Evolutionary conservation across 2,329 filamentous ascomycete species (phyloP).

Genomic region (Hymenoscyphus repandus): DNA sequence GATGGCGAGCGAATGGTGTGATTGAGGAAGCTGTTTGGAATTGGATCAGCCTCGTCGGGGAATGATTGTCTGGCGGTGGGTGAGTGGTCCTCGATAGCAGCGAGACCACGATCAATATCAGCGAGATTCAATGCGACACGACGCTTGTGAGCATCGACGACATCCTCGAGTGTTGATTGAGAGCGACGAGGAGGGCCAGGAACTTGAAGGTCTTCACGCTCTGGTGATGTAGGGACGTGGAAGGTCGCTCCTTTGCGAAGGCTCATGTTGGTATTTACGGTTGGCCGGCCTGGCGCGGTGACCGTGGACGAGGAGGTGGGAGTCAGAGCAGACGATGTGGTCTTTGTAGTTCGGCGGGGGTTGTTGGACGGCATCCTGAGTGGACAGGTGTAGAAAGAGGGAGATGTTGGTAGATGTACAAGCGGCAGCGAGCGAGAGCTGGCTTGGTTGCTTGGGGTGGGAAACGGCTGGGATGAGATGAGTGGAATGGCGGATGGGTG

Average conservation of each 20-base stretch:
- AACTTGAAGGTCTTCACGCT: constrained; percentile 34
- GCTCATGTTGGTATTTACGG: constrained; percentile 50
- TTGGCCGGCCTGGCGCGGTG: constrained; percentile 38
- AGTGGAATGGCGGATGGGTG: background rate
- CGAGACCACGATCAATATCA: constrained; percentile 58
- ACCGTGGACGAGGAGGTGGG: constrained; percentile 29
- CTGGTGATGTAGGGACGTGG: constrained; percentile 38
- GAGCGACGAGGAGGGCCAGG: constrained; percentile 55
- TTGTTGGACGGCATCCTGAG: constrained; percentile 31
- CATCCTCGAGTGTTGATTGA: constrained; percentile 66
- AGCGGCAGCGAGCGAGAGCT: background rate
- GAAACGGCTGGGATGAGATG: background rate
- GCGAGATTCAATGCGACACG: constrained; percentile 62
- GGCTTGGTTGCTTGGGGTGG: background rate
- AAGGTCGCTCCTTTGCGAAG: constrained; percentile 69
- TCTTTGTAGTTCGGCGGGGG: constrained; percentile 34
- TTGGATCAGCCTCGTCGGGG: constrained; percentile 51
- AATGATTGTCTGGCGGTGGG: constrained; percentile 38
- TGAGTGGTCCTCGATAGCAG: constrained; percentile 38
- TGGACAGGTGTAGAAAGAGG: constrained; percentile 17
- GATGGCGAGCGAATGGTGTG: constrained; percentile 47
- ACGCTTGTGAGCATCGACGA: constrained; percentile 63
- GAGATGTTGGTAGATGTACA: constrained; percentile 13
- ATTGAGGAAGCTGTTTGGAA: constrained; percentile 55
- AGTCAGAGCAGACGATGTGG: constrained; percentile 38